phyloP scores from a whole-genome alignment of 2,329 filamentous ascomycete species.

The Neurospora crassa region DNA sequence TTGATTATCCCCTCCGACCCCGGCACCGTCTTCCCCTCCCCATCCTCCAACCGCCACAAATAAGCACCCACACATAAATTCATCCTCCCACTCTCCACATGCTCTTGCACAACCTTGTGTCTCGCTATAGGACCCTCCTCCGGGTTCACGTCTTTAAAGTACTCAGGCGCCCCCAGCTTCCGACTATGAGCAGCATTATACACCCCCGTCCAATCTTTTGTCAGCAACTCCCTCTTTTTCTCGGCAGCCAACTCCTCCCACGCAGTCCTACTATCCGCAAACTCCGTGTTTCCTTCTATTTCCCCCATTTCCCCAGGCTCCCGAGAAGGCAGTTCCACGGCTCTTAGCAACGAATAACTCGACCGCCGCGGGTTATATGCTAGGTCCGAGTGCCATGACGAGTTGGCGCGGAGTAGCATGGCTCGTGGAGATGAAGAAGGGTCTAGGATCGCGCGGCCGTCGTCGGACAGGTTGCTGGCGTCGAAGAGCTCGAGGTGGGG shows the following conservation, averaged over 20 bases:
- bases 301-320: slow-evolving; percentile 15
- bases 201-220: slow-evolving; percentile 34
- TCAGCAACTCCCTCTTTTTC: slow-evolving; percentile 25
- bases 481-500: slow-evolving; percentile 45
- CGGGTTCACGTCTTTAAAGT: slow-evolving; percentile 1
- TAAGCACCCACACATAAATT: slow-evolving; percentile 46
- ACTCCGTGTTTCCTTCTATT: slow-evolving; percentile 40
- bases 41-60: slow-evolving; percentile 39
- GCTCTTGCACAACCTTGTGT: slow-evolving; percentile 40
- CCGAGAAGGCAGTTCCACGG: slow-evolving; percentile 37
- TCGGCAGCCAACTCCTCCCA: slow-evolving; percentile 34
- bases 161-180: slow-evolving; percentile 36
- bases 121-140: slow-evolving; percentile 27
- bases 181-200: slow-evolving; percentile 43
- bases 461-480: slow-evolving; percentile 41
- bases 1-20: slow-evolving; percentile 28
- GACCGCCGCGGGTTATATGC: slow-evolving; percentile 46
- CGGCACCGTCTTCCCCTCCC: slow-evolving; percentile 21
- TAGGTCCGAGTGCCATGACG: slow-evolving; percentile 44
- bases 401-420: slow-evolving; percentile 34
- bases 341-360: slow-evolving; percentile 40
- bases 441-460: slow-evolving; percentile 33
- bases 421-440: slow-evolving; percentile 28
- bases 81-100: slow-evolving; percentile 40
- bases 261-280: slow-evolving; percentile 42